Evolutionary conservation across 2,329 filamentous ascomycete genomes (phyloP), one percentile per base, ranked within the genome.

Genomic region (Fusarium sp.): DNA sequence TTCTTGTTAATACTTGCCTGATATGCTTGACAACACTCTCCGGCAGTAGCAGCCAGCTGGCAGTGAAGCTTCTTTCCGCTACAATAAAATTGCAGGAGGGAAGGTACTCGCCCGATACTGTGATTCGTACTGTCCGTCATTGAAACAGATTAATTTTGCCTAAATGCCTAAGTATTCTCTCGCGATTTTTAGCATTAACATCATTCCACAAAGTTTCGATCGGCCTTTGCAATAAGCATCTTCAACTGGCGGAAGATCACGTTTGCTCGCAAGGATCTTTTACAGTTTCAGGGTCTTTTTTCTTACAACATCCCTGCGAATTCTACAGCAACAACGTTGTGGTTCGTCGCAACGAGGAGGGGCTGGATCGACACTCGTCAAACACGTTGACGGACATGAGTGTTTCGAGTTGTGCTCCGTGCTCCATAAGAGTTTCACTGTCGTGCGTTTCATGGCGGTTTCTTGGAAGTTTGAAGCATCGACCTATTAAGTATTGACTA

Each of bases 361-460:
- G 56, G 59, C 46, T 56, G 42, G 57, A 61, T 75, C 71, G 64
- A 40, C 72, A 44, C n/a, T 72, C 58, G 60, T 77, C 74, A 76
- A 75, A 76, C 70, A 50, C 54, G 37, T 52, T 61, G 52, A 52
- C 62, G 52, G 54, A 60, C 58, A 44, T 53, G 49, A 72, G 58
- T 60, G 71, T 73, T 73, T 73, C 67, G 71, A 43, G 53, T 58
- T 42, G 33, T 72, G 49, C 71, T 42, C 67, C 61, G 50, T 73
- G 67, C 71, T 67, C 67, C 62, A 52, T 52, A 38, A 58, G 44
- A 44, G 67, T 70, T 71, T 74, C 74, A 75, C 37, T 43, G 65
- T 68, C 50, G 49, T 50, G 49, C 67, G 74, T 76, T 76, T 77
- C 67, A 76, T 71, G 67, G 47, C 52, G 32, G 64, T 59, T 63